Evolutionary conservation across 805 yeast species (phyloP), one percentile per base, ranked within the genome.

Genomic region (Crinitomyces ghanaensis): DNA sequence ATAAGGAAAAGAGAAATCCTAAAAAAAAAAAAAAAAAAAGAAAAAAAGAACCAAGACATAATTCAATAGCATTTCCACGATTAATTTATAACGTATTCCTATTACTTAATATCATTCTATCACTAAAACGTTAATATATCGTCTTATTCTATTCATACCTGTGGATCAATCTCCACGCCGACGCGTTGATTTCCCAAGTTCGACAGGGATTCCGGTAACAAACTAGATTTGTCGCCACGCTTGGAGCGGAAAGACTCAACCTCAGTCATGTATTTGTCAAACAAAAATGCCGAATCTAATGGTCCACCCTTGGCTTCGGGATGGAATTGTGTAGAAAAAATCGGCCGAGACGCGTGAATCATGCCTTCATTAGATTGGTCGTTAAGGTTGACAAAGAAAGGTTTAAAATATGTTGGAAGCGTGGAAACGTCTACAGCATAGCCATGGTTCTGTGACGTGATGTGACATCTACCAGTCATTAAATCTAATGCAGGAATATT

Each of bases 221-320:
- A 61, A 33, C 65, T 66, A 35, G 65, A 53, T 27, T 50, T 51
- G n/a, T n/a, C n/a, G n/a, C n/a, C n/a, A n/a, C n/a, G n/a, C 48
- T 59, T 60, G 34, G 57, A 51, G 33, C 53, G 55, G 66, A 71
- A 84, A 30, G 60, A 61, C 30, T 63, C 66, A 43, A 91, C 77
- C 50, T 77, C 67, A 24, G 65, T 70, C 49, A 91, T 75, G 62
- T 82, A 91, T 59, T 76, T 83, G 66, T 91, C 97, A 49, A 91
- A 91, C 58, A 91, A 66, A 62, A 74, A 83, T 2, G 84, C 71
- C 9, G 95, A 81, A 60, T 91, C 99, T 50, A 80, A 69, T 38
- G 99, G 99, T 48, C 99, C 99, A 49, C 98, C 97, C 64, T 85
- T 88, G 37, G 98, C 97, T 62, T 91, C 99, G 31, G 99, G 99